A percentile compares a stretch with the other conserved stretches of the same genome.
Conservation (phyloP, 2,329 filamentous ascomycete genomes). For the Botrytis paeoniae region DNA sequence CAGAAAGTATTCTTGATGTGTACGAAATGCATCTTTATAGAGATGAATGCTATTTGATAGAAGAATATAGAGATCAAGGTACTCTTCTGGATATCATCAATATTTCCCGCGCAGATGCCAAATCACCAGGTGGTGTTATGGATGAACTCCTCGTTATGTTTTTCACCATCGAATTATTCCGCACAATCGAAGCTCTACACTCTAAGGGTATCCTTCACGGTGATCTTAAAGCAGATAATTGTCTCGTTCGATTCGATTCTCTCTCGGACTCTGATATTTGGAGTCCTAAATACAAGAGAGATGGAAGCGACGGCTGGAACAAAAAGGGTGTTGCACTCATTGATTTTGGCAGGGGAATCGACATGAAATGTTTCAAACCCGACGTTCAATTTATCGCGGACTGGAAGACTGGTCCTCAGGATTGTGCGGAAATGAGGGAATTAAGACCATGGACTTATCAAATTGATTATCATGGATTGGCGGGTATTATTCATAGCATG, state of each 20-base stretch:
- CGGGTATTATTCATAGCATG: constrained; percentile 81
- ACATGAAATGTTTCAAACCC: constrained; percentile 79
- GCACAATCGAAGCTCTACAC: constrained; percentile 86
- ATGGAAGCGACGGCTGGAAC: constrained; percentile 75
- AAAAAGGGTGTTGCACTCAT: constrained; percentile 81
- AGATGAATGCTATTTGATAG: constrained; percentile 84
- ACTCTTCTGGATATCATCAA: constrained; percentile 96
- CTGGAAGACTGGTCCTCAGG: constrained; percentile 83
- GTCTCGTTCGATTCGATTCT: constrained; percentile 77
- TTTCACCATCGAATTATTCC: constrained; percentile 85
- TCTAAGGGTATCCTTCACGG: constrained; percentile 78
- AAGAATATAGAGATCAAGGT: constrained; percentile 85
- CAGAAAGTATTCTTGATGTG: constrained; percentile 74
- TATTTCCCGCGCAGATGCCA: constrained; percentile 68
- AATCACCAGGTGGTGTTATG: constrained; percentile 61
- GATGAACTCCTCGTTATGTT: constrained; percentile 94
- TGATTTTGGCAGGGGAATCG: constrained; percentile 91
- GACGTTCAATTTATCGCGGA: constrained; percentile 89
- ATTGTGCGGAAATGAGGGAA: constrained; percentile 95
- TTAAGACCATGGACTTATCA: constrained; percentile 95
- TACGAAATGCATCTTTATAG: constrained; percentile 90
- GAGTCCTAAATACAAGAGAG: constrained; percentile 63
- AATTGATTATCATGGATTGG: constrained; percentile 92
- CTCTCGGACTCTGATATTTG: constrained; percentile 47
- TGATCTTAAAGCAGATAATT: constrained; percentile 94